A percentile compares a stretch with the other conserved stretches of the same genome.
Conservation (phyloP, 305 asterid species). For the Fraxinus ornus region DNA sequence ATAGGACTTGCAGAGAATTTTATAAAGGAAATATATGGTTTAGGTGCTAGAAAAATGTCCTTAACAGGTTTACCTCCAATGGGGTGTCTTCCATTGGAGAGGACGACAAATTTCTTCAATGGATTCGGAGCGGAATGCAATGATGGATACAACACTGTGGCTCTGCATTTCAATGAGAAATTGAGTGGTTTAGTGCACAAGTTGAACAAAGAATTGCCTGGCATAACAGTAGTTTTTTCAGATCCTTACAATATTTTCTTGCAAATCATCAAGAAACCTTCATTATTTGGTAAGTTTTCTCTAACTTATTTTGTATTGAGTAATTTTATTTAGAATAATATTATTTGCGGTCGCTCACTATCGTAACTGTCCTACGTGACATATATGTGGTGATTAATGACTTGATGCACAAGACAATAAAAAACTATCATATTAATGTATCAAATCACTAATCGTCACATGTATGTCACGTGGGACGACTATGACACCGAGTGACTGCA, state of each 20-base stretch:
- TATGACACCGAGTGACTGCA: no score
- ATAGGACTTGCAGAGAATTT: constrained; percentile 50
- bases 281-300: constrained; percentile 51
- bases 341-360: no score
- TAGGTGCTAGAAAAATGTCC: constrained; percentile 74
- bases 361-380: no score
- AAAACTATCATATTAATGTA: no score
- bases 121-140: constrained; percentile 68
- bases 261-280: constrained; percentile 52
- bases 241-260: constrained; percentile 51
- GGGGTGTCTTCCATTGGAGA: constrained; percentile 86
- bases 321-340: not conserved
- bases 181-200: constrained; percentile 44
- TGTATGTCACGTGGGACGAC: no score
- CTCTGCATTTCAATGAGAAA: constrained; percentile 48
- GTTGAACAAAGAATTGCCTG: constrained; percentile 53
- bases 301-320: not conserved
- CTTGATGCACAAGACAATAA: no score
- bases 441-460: no score
- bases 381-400: no score
- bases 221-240: constrained; percentile 52
- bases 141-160: constrained; percentile 64
- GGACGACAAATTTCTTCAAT: constrained; percentile 57
- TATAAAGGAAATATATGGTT: constrained; percentile 39
- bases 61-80: constrained; percentile 78